Evolutionary conservation across 805 yeast genomes (phyloP).

Genomic region (Naumovozyma baii): DNA sequence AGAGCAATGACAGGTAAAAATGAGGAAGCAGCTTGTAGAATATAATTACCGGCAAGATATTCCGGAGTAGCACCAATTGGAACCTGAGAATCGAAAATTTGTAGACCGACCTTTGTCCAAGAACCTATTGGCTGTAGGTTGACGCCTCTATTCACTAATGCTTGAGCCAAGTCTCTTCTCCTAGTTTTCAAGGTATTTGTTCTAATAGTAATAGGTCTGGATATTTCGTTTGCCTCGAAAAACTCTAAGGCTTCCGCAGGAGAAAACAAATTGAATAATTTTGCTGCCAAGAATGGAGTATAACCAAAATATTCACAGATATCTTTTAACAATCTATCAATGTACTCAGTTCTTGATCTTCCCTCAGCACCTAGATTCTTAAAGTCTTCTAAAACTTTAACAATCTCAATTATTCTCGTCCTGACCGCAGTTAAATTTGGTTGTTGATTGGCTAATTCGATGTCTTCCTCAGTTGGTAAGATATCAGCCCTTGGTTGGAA

Average conservation of each 20-base stretch:
- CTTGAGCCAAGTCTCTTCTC: constrained; percentile 91
- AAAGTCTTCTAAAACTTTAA: constrained; percentile 87
- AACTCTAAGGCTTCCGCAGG: constrained; percentile 97
- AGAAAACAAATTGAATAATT: constrained; percentile 79
- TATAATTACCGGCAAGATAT: constrained; percentile 94
- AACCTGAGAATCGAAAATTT: constrained; percentile 96
- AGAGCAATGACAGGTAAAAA: constrained; percentile 96
- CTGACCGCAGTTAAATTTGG: constrained; percentile 74
- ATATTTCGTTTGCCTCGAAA: constrained; percentile 95
- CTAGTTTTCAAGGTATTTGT: constrained; percentile 93
- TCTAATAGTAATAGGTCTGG: constrained; percentile 93
- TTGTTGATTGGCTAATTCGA: constrained; percentile 43
- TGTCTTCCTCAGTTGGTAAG: constrained; percentile 62
- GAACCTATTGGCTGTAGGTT: constrained; percentile 93
- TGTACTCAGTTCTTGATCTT: constrained; percentile 73
- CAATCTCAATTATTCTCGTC: constrained; percentile 91
- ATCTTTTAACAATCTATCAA: constrained; percentile 68
- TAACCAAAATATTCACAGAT: constrained; percentile 92
- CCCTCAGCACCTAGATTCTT: constrained; percentile 76
- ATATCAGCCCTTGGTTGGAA: constrained; percentile 67
- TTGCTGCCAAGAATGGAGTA: constrained; percentile 84
- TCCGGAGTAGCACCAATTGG: constrained; percentile 99
- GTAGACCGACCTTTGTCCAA: constrained; percentile 98
- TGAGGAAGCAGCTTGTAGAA: constrained; percentile 96
- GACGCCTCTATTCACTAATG: constrained; percentile 91